Evolutionary conservation across 2,329 filamentous ascomycete species (phyloP).

Genomic region (Epichloe typhina): DNA sequence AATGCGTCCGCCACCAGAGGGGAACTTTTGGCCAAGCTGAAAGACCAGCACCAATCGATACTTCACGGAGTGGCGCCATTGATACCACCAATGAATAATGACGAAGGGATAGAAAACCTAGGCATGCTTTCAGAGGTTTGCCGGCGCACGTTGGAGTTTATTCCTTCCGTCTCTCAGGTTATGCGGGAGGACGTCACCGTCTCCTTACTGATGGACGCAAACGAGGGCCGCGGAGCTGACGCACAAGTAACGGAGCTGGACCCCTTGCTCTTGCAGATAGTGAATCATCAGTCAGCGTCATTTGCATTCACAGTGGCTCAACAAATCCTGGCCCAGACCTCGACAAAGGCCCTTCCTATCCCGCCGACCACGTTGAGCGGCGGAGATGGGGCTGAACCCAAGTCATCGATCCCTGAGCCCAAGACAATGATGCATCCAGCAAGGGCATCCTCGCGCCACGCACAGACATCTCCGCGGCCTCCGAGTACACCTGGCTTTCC

Average conservation of each 20-base stretch:
- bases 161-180: constrained; percentile 65
- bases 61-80: constrained; percentile 43
- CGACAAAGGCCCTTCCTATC: constrained; percentile 53
- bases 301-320: constrained; percentile 68
- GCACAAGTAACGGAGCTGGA: constrained; percentile 14
- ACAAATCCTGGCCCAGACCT: constrained; percentile 64
- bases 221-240: constrained; percentile 22
- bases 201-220: constrained; percentile 38
- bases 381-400: constrained; percentile 41
- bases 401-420: constrained; percentile 49
- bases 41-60: constrained; percentile 46
- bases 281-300: constrained; percentile 64
- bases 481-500: constrained; percentile 42
- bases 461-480: constrained; percentile 24
- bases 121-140: constrained; percentile 76
- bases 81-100: constrained; percentile 31
- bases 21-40: constrained; percentile 48
- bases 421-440: constrained; percentile 61
- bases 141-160: constrained; percentile 68
- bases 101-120: constrained; percentile 59
- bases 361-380: constrained; percentile 42
- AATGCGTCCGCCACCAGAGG: constrained; percentile 54
- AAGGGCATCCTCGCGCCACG: constrained; percentile 46
- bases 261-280: constrained; percentile 34
- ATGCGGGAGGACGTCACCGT: constrained; percentile 62